Percentiles rank a stretch among this genome's conserved stretches.
Conservation (phyloP, 2,329 filamentous ascomycete genomes). For the Clonostachys byssicola region DNA sequence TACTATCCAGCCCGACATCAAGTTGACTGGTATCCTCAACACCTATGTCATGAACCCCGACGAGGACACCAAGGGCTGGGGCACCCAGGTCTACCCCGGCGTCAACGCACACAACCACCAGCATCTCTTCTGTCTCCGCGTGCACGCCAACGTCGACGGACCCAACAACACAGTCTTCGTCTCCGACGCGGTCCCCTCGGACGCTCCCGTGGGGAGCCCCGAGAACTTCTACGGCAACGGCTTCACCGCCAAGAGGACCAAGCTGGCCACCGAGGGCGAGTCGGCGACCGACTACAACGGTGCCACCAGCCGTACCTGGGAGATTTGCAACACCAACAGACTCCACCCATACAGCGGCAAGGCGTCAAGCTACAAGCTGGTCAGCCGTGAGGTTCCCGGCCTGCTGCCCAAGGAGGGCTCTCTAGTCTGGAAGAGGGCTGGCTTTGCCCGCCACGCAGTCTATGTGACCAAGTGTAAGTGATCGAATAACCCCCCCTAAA, state of each 20-base stretch:
- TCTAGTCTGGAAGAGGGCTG: conserved; percentile 84
- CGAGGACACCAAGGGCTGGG: conserved; percentile 83
- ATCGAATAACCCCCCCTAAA: not conserved
- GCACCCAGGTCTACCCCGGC: conserved; percentile 83
- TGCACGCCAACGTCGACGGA: conserved; percentile 85
- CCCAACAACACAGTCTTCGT: conserved; percentile 81
- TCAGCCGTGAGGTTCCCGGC: conserved; percentile 76
- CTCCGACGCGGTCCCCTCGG: conserved; percentile 67
- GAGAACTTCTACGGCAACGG: conserved; percentile 90
- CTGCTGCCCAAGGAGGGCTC: conserved; percentile 77
- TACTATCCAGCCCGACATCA: conserved; percentile 86
- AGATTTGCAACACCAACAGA: conserved; percentile 80
- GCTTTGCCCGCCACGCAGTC: conserved; percentile 81
- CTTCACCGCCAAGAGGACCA: conserved; percentile 82
- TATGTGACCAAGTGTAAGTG: conserved; percentile 82
- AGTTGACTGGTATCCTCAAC: conserved; percentile 89
- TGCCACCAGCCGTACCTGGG: conserved; percentile 77
- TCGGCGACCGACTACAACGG: conserved; percentile 79
- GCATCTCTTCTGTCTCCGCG: conserved; percentile 86
- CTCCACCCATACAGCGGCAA: conserved; percentile 85
- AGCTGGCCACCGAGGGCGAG: conserved; percentile 65
- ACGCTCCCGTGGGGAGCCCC: conserved; percentile 71
- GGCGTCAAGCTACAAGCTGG: conserved; percentile 82
- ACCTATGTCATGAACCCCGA: conserved; percentile 78
- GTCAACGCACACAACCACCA: conserved; percentile 97